Percentiles rank a stretch among this genome's conserved stretches.
Evolutionary conservation across 129 eudicot species (phyloP).

Genomic region (Glebionis coronaria): DNA sequence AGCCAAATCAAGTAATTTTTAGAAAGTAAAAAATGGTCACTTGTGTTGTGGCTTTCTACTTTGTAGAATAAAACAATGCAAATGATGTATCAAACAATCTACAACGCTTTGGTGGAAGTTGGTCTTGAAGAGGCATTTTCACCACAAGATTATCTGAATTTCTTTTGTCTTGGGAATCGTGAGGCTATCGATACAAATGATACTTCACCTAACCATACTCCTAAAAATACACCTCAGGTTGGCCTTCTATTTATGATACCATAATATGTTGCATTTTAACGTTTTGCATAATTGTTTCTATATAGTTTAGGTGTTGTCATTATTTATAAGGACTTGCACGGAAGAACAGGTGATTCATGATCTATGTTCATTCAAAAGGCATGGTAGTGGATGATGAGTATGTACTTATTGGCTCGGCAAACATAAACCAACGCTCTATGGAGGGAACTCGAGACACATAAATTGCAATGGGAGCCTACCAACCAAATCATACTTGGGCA

Average conservation of each 20-base stretch:
- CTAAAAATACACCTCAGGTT: conserved; percentile 81
- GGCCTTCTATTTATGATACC: background rate
- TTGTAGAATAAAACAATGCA: conserved; percentile 93
- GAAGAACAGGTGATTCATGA: conserved; percentile 82
- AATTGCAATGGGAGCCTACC: conserved; percentile 99
- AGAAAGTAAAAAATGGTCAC: too few species aligned
- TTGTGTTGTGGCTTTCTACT: background rate
- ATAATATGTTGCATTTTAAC: conserved; percentile 7
- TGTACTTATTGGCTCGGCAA: conserved; percentile 86
- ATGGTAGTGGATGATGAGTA: conserved; percentile 98
- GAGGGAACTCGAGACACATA: conserved; percentile 97
- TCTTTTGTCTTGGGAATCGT: conserved; percentile 90
- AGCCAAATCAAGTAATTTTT: conserved; percentile 9
- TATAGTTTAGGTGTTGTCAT: background rate
- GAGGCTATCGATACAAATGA: conserved; percentile 49
- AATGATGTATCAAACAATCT: conserved; percentile 96
- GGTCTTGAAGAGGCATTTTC: conserved; percentile 85
- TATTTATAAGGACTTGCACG: conserved; percentile 62
- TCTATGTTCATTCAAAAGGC: conserved; percentile 93
- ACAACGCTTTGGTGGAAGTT: conserved; percentile 86
- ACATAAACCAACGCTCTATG: conserved; percentile 90
- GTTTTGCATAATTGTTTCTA: conserved; percentile 8
- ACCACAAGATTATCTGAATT: conserved; percentile 87
- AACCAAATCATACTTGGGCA: conserved; percentile 91
- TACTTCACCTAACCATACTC: conserved; percentile 30